These are phyloP conservation scores for Microcyclospora tardicrescens DNA, from an alignment of 2,329 filamentous ascomycete genomes.

Conservation along the genomic window DNA sequence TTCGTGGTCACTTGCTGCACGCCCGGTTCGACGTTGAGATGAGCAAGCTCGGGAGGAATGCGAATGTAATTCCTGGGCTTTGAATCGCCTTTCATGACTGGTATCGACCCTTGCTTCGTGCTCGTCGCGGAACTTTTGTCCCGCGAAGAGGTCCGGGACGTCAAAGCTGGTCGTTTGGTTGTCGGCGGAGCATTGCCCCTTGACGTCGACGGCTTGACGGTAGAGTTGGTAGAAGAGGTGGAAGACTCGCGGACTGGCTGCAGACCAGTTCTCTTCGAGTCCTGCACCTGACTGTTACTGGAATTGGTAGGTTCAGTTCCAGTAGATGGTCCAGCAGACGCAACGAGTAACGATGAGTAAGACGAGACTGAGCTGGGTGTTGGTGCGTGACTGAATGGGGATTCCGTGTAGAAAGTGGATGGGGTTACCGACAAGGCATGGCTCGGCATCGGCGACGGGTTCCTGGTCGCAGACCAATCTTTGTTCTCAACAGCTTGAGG, in stretches of 20 bases:
- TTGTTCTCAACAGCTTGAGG: neutral
- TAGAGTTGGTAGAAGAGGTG: conserved; percentile 52
- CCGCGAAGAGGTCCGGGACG: neutral
- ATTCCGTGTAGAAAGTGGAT: conserved; percentile 63
- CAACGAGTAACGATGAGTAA: conserved; percentile 51
- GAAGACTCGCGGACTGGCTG: conserved; percentile 55
- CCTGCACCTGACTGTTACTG: neutral
- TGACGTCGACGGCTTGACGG: conserved; percentile 20
- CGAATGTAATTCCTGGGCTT: conserved; percentile 2
- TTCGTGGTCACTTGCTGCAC: conserved; percentile 22
- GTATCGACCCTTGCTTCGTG: conserved; percentile 2
- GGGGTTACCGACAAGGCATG: conserved; percentile 57
- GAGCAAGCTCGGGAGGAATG: conserved; percentile 25
- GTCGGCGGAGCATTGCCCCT: neutral
- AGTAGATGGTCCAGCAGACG: conserved; percentile 32
- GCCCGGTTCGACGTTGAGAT: conserved; percentile 50
- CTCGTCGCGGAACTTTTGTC: conserved; percentile 1
- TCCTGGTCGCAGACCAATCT: conserved; percentile 6
- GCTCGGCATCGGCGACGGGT: conserved; percentile 10
- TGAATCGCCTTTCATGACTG: neutral
- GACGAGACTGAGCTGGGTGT: conserved; percentile 69
- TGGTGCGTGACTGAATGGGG: conserved; percentile 64
- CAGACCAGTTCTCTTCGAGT: conserved; percentile 35
- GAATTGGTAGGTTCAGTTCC: conserved; percentile 44
- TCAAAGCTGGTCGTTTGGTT: neutral